Evolutionary conservation across 768 basidiomycete species (phyloP).

Genomic region (Lentinula guzmanii): DNA sequence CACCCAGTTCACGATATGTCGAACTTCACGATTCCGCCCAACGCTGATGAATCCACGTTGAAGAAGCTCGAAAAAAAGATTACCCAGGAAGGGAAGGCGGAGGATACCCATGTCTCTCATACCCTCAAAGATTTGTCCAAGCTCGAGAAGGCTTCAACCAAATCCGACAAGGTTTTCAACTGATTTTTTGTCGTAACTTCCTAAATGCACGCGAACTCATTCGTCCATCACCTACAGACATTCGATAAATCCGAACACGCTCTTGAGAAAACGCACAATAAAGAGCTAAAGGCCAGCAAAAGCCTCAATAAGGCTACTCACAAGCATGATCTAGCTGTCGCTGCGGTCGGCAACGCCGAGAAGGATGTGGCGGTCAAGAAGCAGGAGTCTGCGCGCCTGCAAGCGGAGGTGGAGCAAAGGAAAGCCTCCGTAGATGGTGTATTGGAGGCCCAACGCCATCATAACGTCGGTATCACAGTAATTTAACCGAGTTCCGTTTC

Average conservation of each 20-base stretch:
- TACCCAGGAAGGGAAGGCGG: constrained; percentile 33
- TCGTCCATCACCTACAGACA: constrained; percentile 20
- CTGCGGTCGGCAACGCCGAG: constrained; percentile 29
- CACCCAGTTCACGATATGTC: background rate
- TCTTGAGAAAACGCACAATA: constrained; percentile 33
- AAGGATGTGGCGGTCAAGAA: constrained; percentile 21
- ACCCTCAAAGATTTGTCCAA: constrained; percentile 36
- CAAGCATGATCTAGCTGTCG: constrained; percentile 35
- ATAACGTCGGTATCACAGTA: constrained; percentile 9
- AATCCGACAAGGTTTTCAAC: constrained; percentile 32
- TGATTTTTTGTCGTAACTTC: background rate
- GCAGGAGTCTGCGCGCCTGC: constrained; percentile 13
- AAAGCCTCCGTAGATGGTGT: background rate
- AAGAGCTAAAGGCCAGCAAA: constrained; percentile 37
- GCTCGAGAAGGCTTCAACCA: constrained; percentile 39
- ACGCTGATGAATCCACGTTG: constrained; percentile 15
- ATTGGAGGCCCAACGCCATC: constrained; percentile 7
- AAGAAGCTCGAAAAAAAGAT: constrained; percentile 34
- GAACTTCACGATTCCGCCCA: constrained; percentile 4
- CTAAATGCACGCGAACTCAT: background rate
- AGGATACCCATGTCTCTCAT: constrained; percentile 35
- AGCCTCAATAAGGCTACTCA: constrained; percentile 41
- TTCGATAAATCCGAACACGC: constrained; percentile 41
- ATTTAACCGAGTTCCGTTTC: no score
- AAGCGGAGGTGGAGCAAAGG: background rate